A percentile compares a stretch with the other conserved stretches of the same genome.
Evolutionary conservation across 1,284 basidiomycete genomes (phyloP).

Genomic region (Spongispora temasekensis): DNA sequence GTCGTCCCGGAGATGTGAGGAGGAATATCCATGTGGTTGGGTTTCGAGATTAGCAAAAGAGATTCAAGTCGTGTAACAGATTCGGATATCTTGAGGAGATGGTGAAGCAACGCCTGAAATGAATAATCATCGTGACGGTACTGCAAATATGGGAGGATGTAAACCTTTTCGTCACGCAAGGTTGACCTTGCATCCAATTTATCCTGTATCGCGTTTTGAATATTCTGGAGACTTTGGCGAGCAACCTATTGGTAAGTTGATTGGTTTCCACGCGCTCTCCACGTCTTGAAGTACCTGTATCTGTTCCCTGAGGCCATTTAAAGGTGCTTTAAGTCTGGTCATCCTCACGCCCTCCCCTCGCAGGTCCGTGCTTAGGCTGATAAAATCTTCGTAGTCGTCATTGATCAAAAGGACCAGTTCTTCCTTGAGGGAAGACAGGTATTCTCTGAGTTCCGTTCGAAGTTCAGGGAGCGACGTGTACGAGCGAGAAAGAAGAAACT

Average conservation of each 20-base stretch:
- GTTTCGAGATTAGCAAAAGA: slow-evolving; percentile 62
- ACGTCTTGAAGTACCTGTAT: slow-evolving; percentile 57
- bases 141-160: slow-evolving; percentile 5
- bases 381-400: slow-evolving; percentile 97
- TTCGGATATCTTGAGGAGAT: slow-evolving; percentile 87
- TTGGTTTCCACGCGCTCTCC: neutral
- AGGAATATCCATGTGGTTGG: slow-evolving; percentile 23
- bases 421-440: slow-evolving; percentile 82
- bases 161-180: slow-evolving; percentile 83
- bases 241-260: slow-evolving; percentile 51
- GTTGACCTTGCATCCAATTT: slow-evolving; percentile 74
- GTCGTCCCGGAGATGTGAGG: slow-evolving; percentile 24
- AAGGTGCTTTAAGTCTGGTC: slow-evolving; percentile 63
- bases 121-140: slow-evolving; percentile 3
- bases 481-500: slow-evolving; percentile 85
- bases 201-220: slow-evolving; percentile 74
- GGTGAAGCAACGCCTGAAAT: slow-evolving; percentile 74
- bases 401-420: slow-evolving; percentile 96
- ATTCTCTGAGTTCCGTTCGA: slow-evolving; percentile 83
- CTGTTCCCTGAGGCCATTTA: slow-evolving; percentile 62
- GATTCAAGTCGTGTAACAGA: slow-evolving; percentile 82
- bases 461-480: slow-evolving; percentile 88
- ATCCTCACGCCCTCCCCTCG: slow-evolving; percentile 80
- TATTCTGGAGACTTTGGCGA: slow-evolving; percentile 56
- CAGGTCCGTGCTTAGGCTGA: slow-evolving; percentile 89